Conservation (phyloP, 352 stramenopile species). For the Elongisporangium prolatum region DNA sequence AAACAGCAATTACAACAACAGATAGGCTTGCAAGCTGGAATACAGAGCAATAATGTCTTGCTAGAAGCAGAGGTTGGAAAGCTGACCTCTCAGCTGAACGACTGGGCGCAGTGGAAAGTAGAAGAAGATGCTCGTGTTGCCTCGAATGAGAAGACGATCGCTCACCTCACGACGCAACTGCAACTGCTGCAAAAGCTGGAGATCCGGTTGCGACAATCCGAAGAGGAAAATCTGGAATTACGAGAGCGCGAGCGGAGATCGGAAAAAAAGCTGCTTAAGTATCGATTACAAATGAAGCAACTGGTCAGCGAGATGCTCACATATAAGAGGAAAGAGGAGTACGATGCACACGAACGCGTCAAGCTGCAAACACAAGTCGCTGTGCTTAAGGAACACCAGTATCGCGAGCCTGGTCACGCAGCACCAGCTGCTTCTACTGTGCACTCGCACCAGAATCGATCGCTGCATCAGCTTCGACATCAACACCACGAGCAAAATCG, state of each 20-base stretch:
- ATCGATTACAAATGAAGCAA: constrained; percentile 23
- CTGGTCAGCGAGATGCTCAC: constrained; percentile 7
- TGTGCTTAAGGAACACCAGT: constrained; percentile 27
- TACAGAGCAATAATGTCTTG: too few species aligned
- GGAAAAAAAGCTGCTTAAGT: constrained; percentile 30
- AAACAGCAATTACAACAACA: too few species aligned
- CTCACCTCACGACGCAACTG: constrained; percentile 8
- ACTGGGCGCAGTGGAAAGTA: background rate
- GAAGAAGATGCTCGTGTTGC: constrained; percentile 3
- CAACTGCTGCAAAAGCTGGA: constrained; percentile 16
- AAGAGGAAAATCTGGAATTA: constrained; percentile 9
- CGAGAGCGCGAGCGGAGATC: constrained; percentile 9
- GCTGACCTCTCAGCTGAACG: background rate
- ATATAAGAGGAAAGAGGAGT: constrained; percentile 14
- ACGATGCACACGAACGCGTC: constrained; percentile 15
- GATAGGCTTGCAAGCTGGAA: too few species aligned
- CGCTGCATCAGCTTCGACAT: constrained; percentile 15
- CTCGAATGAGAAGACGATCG: constrained; percentile 3
- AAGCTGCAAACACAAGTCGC: constrained; percentile 26
- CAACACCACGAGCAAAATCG: constrained; percentile 20
- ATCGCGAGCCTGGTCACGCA: constrained; percentile 8
- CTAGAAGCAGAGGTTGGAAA: background rate
- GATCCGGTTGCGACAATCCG: constrained; percentile 12
- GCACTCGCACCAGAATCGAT: constrained; percentile 7
- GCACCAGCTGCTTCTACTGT: constrained; percentile 2